phyloP scores from a whole-genome alignment of 345 rosid genomes.

The Lenwebbia sp. region DNA sequence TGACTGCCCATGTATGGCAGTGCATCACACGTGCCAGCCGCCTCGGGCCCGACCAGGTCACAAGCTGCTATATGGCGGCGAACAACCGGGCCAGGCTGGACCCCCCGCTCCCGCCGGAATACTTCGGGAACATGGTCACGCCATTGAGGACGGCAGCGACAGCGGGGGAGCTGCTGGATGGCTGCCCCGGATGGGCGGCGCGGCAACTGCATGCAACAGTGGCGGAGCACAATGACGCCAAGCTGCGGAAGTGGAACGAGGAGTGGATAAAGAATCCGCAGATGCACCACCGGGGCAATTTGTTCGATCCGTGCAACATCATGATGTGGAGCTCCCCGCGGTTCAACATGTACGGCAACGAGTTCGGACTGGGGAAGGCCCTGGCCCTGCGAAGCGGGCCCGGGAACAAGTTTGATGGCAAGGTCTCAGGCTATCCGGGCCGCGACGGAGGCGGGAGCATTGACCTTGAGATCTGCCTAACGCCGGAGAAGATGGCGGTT shows the following conservation, averaged over 20 bases:
- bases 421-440: constrained; percentile 52
- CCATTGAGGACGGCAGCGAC: constrained; percentile 23
- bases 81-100: constrained; percentile 42
- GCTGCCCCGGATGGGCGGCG: constrained; percentile 61
- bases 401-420: constrained; percentile 63
- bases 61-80: constrained; percentile 39
- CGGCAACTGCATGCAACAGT: constrained; percentile 41
- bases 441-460: constrained; percentile 60
- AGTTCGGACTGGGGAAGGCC: constrained; percentile 82
- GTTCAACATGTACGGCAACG: constrained; percentile 61
- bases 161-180: constrained; percentile 40
- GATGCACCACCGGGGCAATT: constrained; percentile 21
- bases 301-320: constrained; percentile 44
- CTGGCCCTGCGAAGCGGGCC: constrained; percentile 63
- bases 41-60: constrained; percentile 17
- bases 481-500: constrained; percentile 30
- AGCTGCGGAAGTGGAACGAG: constrained; percentile 19
- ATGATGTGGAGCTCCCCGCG: constrained; percentile 90
- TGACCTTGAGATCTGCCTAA: constrained; percentile 66
- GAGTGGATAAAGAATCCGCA: constrained; percentile 39
- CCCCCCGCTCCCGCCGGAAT: constrained; percentile 32
- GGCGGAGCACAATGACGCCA: constrained; percentile 25
- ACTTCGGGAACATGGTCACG: constrained; percentile 54
- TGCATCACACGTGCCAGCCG: constrained; percentile 34
- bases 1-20: constrained; percentile 58